Evolutionary conservation across 176 grass and related monocot species (phyloP).

Genomic region (Pharus latifolius): DNA sequence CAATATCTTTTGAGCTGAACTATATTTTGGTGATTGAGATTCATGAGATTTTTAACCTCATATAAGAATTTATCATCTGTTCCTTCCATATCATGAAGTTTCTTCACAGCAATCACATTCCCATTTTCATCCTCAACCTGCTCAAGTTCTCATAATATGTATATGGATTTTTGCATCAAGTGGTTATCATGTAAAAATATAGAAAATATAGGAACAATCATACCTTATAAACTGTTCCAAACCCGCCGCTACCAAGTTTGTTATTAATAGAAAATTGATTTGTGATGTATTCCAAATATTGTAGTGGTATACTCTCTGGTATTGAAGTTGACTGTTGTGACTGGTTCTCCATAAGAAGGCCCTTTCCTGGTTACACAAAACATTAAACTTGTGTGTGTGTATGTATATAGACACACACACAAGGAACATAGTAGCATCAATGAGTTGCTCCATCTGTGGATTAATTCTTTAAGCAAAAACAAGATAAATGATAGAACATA

Average conservation of each 20-base stretch:
- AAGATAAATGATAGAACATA: too few relatives aligned
- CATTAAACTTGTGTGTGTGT: too few relatives aligned
- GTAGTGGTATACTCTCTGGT: too few relatives aligned
- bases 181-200: neutral
- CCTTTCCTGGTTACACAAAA: too few relatives aligned
- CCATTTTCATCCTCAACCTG: neutral
- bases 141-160: neutral
- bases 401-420: too few relatives aligned
- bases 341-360: too few relatives aligned
- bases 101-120: neutral
- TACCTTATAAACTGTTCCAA: neutral
- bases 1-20: neutral
- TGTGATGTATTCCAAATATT: too few relatives aligned
- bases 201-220: neutral
- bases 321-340: too few relatives aligned
- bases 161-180: neutral
- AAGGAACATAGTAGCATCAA: too few relatives aligned
- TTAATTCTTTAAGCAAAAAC: too few relatives aligned
- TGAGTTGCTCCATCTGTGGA: too few relatives aligned
- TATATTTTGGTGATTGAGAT: neutral
- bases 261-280: neutral
- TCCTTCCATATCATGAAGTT: neutral
- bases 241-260: neutral
- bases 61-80: neutral
- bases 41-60: neutral